Evolutionary conservation across 441 rosid species (phyloP).

Genomic region (Capsella rubella): DNA sequence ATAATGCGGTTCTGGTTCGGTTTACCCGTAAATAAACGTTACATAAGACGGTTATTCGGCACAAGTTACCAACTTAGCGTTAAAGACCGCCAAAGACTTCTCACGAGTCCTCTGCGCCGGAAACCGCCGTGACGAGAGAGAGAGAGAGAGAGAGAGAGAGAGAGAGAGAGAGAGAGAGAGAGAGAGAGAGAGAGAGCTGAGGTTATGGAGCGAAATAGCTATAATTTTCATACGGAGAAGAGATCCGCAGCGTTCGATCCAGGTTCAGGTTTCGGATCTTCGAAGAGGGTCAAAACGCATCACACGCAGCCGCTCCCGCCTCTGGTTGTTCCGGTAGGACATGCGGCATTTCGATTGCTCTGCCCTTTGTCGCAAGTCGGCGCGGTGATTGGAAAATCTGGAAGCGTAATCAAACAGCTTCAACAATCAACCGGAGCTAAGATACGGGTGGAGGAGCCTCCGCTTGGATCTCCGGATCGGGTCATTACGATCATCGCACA

Average conservation of each 20-base stretch:
- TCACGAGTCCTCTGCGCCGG: conserved; percentile 5
- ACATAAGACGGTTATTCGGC: background rate
- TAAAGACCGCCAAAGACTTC: conserved; percentile 28
- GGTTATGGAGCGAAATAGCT: conserved; percentile 55
- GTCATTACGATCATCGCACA: conserved; percentile 66
- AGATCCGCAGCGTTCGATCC: conserved; percentile 57
- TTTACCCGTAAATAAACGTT: too few species aligned
- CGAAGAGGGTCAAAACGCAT: conserved; percentile 55
- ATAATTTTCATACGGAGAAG: conserved; percentile 52
- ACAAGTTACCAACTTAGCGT: conserved; percentile 34
- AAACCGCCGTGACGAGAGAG: conserved; percentile 31
- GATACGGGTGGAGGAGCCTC: conserved; percentile 83
- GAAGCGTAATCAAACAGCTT: conserved; percentile 73
- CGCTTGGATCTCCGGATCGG: conserved; percentile 65
- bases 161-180: background rate
- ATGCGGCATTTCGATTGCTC: conserved; percentile 71
- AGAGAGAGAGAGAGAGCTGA: conserved; percentile 14
- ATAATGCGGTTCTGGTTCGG: background rate
- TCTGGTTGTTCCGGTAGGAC: conserved; percentile 51
- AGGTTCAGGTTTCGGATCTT: conserved; percentile 49
- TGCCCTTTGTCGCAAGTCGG: conserved; percentile 77
- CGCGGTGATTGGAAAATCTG: conserved; percentile 88
- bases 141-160: background rate
- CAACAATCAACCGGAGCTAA: conserved; percentile 76
- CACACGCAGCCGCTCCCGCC: conserved; percentile 46